Evolutionary conservation across 2,329 filamentous ascomycete species (phyloP), one percentile per base, ranked within the genome.

Genomic region (Beauveria caledonica): DNA sequence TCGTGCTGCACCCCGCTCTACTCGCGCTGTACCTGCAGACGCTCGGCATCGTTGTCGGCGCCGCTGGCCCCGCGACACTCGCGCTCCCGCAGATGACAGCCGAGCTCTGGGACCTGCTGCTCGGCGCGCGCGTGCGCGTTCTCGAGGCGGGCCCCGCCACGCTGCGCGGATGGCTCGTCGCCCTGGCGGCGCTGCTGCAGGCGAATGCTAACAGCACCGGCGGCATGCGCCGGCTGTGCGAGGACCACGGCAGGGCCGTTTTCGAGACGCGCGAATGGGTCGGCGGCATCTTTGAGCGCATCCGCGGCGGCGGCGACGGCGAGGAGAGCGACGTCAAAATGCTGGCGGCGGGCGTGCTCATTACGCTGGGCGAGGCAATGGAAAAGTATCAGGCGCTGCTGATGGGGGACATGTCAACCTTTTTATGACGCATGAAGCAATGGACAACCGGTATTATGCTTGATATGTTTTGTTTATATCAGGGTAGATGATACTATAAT

Each of bases 231-330:
- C 79, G 85, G 1, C 72, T 99, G 3, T 93, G 90, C 53, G 84
- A 86, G 62, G 84, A 87, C 61, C 84, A 91, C 66, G 86, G 89
- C 0, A 84, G 85, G 60, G 86, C 93, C 71, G 76, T 97, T 23
- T 80, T 96, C 56, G 93, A 97, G 79, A 89, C 90, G 62, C 84
- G 90, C 67, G 89, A 91, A 68, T 99, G 94, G 94, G 88, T 90
- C 1, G 81, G 85, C 48, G 79, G 79, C 59, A 82, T 97, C 1
- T 95, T 97, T 72, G 84, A 88, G 62, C 77, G 77, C 39, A 77
- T 76, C 8, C 74, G 77, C 33, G 80, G 80, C 0, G 77, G 77
- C 0, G 78, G 78, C 55, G 76, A 77, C 44, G 75, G 78, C 42
- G 88, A 96, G 70, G 90, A 94, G 70, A 89, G 89, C 62, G 86